Percentiles rank a stretch among this genome's conserved stretches.
These are phyloP conservation scores for Aspergillus sojae DNA, from an alignment of 2,329 filamentous ascomycete species.

Conservation along the genomic window DNA sequence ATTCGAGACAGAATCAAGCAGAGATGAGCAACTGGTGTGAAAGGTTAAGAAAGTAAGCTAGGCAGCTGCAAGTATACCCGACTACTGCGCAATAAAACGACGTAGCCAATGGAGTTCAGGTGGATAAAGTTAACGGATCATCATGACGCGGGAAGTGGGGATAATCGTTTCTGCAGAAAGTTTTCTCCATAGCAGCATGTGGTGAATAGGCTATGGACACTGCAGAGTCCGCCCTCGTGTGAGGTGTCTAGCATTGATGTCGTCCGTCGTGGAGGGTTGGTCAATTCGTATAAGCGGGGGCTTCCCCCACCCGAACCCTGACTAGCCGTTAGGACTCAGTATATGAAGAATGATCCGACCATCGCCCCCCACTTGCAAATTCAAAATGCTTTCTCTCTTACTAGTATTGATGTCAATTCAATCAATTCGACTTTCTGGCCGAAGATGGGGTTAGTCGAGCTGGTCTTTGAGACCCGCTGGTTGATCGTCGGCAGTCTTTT, in stretches of 20 bases:
- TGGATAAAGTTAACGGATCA: too few relatives aligned
- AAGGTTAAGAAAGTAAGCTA: neutral
- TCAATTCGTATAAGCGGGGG: neutral
- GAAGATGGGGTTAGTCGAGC: neutral
- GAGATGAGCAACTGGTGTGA: neutral
- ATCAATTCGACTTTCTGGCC: neutral
- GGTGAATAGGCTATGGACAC: neutral
- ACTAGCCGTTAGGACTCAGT: neutral
- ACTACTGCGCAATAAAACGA: too few relatives aligned
- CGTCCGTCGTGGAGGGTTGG: too few relatives aligned
- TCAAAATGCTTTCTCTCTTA: neutral
- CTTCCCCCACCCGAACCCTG: neutral
- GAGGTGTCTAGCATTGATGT: too few relatives aligned
- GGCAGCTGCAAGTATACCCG: neutral
- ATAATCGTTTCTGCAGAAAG: neutral
- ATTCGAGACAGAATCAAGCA: neutral
- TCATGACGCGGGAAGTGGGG: neutral
- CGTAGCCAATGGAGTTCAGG: too few relatives aligned
- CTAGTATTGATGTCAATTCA: neutral
- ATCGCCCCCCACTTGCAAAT: neutral
- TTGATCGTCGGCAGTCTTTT: neutral
- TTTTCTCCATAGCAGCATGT: neutral
- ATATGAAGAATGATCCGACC: neutral
- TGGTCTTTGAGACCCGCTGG: neutral
- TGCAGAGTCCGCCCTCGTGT: too few relatives aligned